Conservation (phyloP, 2,329 filamentous ascomycete species). For the Colletotrichum graminicola region DNA sequence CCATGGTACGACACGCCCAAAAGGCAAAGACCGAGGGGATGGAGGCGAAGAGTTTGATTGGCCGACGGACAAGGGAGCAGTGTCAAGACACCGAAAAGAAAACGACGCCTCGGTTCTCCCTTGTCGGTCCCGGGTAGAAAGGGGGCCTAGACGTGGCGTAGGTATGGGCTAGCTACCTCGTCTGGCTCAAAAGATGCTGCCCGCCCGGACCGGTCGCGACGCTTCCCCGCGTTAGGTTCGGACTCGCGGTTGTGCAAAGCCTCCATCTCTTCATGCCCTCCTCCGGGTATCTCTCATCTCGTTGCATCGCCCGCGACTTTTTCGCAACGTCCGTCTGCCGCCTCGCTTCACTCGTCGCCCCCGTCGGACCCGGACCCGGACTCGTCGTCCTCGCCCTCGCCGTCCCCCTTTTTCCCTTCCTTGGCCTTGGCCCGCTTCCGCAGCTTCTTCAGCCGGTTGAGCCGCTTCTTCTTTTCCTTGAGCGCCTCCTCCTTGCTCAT, state of each 20-base stretch:
- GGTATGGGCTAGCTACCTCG: too few relatives aligned
- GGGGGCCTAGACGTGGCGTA: too few relatives aligned
- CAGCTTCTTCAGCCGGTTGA: constrained; percentile 71
- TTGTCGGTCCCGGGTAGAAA: too few relatives aligned
- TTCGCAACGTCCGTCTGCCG: neutral
- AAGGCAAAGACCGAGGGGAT: too few relatives aligned
- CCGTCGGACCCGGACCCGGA: constrained; percentile 30
- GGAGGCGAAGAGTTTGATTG: too few relatives aligned
- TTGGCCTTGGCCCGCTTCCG: constrained; percentile 69
- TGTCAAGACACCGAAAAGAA: too few relatives aligned
- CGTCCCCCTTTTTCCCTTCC: constrained; percentile 59
- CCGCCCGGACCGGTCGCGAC: too few relatives aligned
- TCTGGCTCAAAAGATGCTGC: too few relatives aligned
- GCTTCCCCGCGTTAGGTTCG: neutral
- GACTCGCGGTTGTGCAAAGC: neutral
- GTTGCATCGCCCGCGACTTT: neutral
- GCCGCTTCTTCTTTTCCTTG: constrained; percentile 71
- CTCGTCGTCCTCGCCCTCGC: neutral
- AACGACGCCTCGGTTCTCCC: too few relatives aligned
- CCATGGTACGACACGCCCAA: too few relatives aligned
- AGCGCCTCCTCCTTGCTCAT: constrained; percentile 67
- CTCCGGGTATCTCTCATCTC: neutral
- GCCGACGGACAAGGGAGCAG: too few relatives aligned
- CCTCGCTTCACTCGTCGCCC: constrained; percentile 11
- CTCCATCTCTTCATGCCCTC: neutral